A percentile compares a stretch with the other conserved stretches of the same genome.
Conservation (phyloP, 345 rosid genomes). For the Aquilaria sinensis region DNA sequence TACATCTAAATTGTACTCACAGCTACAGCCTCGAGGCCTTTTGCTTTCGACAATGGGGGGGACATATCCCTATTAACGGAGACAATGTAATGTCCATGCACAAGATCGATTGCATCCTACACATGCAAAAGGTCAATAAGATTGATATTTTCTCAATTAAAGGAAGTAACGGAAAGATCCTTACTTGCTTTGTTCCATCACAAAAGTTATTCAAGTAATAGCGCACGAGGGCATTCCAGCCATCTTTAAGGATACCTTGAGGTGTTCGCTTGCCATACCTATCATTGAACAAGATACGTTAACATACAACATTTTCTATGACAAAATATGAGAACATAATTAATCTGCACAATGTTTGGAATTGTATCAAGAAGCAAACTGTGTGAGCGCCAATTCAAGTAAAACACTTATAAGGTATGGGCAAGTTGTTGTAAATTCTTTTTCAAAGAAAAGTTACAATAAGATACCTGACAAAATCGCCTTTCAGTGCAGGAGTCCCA, state of each 20-base stretch:
- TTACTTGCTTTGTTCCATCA: constrained; percentile 93
- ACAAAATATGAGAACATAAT: no score
- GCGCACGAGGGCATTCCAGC: constrained; percentile 76
- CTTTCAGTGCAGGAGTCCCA: constrained; percentile 97
- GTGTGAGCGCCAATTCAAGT: no score
- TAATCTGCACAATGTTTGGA: no score
- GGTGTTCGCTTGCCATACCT: constrained; percentile 84
- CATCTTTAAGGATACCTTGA: constrained; percentile 82
- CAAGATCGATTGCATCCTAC: constrained; percentile 83
- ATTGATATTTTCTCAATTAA: no score
- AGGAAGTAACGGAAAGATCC: not conserved
- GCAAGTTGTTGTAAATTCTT: no score
- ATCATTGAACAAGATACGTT: constrained; percentile 10
- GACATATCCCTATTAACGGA: constrained; percentile 67
- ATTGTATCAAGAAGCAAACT: no score
- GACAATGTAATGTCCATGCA: constrained; percentile 85
- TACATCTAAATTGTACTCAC: constrained; percentile 39
- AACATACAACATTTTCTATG: no score
- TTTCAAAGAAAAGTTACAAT: not conserved
- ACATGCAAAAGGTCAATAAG: not conserved
- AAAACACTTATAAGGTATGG: no score
- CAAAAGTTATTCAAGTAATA: constrained; percentile 90
- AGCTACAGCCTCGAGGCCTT: constrained; percentile 70
- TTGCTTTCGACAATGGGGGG: constrained; percentile 43
- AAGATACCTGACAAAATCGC: constrained; percentile 88